Conservation (phyloP, 805 yeast genomes). For the Ogataea pini region DNA sequence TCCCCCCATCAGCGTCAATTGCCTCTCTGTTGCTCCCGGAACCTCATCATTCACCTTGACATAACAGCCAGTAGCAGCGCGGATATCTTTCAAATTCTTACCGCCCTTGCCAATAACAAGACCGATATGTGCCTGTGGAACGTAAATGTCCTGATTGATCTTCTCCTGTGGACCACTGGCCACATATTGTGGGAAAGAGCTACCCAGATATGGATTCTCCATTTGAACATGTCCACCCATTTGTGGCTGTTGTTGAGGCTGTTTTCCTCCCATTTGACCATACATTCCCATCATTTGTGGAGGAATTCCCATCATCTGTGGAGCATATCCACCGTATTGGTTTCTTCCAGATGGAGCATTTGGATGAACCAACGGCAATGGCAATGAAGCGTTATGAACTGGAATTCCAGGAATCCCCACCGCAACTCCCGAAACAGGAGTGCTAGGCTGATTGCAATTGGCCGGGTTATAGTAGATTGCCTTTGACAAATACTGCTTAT, state of each 20-base stretch:
- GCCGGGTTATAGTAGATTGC: constrained; percentile 62
- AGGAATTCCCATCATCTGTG: constrained; percentile 31
- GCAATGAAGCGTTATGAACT: constrained; percentile 1
- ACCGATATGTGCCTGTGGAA: constrained; percentile 79
- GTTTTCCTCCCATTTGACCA: constrained; percentile 22
- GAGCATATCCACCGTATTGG: constrained; percentile 17
- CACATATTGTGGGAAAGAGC: background rate
- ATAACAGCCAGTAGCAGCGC: constrained; percentile 72
- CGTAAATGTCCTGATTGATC: constrained; percentile 67
- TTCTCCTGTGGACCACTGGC: constrained; percentile 42
- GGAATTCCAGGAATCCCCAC: background rate
- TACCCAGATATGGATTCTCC: constrained; percentile 1
- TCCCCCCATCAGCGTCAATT: constrained; percentile 67
- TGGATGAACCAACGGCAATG: background rate
- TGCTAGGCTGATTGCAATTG: constrained; percentile 34
- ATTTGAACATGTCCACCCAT: constrained; percentile 5
- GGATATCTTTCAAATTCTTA: constrained; percentile 72
- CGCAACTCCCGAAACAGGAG: constrained; percentile 24
- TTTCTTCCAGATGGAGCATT: constrained; percentile 2
- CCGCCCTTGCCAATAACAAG: constrained; percentile 87
- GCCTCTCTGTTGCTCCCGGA: constrained; percentile 59
- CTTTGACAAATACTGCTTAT: constrained; percentile 58
- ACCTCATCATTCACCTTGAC: constrained; percentile 65
- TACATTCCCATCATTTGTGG: constrained; percentile 30
- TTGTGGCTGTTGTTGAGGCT: constrained; percentile 11